Conservation (phyloP, 2,329 filamentous ascomycete genomes). For the Diaporthe amygdali region DNA sequence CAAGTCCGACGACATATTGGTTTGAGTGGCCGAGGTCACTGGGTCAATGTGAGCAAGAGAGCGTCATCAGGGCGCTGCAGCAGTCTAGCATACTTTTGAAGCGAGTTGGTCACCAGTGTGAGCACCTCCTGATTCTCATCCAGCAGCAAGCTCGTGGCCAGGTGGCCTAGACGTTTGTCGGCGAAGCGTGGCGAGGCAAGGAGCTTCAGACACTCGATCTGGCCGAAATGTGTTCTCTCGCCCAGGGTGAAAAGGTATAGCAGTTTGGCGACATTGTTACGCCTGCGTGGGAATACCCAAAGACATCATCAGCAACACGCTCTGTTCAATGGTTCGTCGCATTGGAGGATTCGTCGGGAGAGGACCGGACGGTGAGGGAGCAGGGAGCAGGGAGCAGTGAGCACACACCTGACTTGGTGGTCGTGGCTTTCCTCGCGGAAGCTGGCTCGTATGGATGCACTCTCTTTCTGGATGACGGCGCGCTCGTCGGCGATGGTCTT, state of each 20-base stretch:
- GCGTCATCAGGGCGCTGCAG: background rate
- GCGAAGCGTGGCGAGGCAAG: conserved; percentile 96
- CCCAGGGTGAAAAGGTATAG: conserved; percentile 98
- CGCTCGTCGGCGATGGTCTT: conserved; percentile 99
- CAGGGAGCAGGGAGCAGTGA: background rate
- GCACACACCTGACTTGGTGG: conserved; percentile 80
- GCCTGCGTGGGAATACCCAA: conserved; percentile 56
- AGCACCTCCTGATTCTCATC: conserved; percentile 99
- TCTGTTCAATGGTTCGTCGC: conserved; percentile 7
- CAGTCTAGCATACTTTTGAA: conserved; percentile 78
- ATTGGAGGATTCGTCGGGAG: background rate
- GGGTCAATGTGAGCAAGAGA: conserved; percentile 38
- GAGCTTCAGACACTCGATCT: conserved; percentile 98
- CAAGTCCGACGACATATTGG: conserved; percentile 96
- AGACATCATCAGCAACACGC: conserved; percentile 22
- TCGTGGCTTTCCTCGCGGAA: conserved; percentile 97
- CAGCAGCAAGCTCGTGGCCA: conserved; percentile 93
- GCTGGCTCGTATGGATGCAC: conserved; percentile 94
- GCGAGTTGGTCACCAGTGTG: conserved; percentile 94
- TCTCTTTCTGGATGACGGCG: conserved; percentile 98
- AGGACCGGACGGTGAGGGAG: background rate
- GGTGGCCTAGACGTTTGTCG: conserved; percentile 93
- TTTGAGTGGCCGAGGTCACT: conserved; percentile 97
- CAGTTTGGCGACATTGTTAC: conserved; percentile 98
- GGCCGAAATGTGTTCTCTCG: conserved; percentile 96